Conservation (phyloP, 169 alveolate genomes). For the Amoebophrya sp. region DNA sequence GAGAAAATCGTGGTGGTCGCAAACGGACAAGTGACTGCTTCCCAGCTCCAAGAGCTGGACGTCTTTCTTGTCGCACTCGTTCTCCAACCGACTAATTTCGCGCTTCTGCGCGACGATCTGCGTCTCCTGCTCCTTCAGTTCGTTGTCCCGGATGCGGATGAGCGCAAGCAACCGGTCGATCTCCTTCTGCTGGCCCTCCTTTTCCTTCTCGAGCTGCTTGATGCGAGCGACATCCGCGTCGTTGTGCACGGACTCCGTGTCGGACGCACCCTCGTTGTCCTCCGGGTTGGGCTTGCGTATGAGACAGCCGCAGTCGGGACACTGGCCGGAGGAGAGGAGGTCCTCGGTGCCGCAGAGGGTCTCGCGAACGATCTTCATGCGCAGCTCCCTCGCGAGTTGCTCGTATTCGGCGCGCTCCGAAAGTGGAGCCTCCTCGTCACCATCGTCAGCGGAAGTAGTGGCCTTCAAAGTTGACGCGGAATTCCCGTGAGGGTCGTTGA, state of each 20-base stretch:
- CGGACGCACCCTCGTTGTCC: not conserved
- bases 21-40: not conserved
- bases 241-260: not conserved
- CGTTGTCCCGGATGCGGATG: not conserved
- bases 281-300: not conserved
- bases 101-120: not conserved
- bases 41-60: not conserved
- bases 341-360: not conserved
- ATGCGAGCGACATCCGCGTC: not conserved
- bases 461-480: too few species aligned
- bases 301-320: not conserved
- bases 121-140: not conserved
- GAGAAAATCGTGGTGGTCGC: not conserved
- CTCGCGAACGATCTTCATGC: not conserved
- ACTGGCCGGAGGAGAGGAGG: not conserved
- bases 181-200: not conserved
- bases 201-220: not conserved
- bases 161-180: not conserved
- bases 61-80: not conserved
- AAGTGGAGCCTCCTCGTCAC: too few species aligned
- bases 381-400: not conserved
- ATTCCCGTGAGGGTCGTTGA: too few species aligned
- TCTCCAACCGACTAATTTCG: not conserved
- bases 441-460: too few species aligned
- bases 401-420: too few species aligned